Evolutionary conservation across 2,329 filamentous ascomycete genomes (phyloP), one percentile per base, ranked within the genome.

Genomic region (Fusarium globosum): DNA sequence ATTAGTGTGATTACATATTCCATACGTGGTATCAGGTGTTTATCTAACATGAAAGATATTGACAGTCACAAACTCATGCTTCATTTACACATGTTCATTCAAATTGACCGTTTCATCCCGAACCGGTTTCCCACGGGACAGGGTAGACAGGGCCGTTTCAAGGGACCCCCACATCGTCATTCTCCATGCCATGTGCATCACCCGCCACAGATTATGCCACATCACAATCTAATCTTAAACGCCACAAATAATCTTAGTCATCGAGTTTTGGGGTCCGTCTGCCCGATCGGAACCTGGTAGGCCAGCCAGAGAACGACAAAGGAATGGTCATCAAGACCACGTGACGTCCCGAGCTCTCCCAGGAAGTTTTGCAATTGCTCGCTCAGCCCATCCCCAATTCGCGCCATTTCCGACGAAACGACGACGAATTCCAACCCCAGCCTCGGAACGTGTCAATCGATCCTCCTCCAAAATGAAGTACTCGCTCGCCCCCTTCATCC

Each of bases 401-500:
- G 78, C 79, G 78, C 67, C 79, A 82, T 80, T 74, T 73, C 72
- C 71, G 69, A 73, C 71, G 65, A 53, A 67, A 74, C 72, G 74
- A 76, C 76, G 71, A 69, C 64, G 52, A 68, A 52, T 39, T 61
- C 62, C 46, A 56, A 62, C 57, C 65, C 64, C 66, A 58, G 56
- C 69, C 61, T 48, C 45, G 65, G 65, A 75, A 75, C 73, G 76
- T 73, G 48, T 77, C 77, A 79, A 79, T 79, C 76, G 59, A 73
- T 70, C 72, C 69, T 75, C 75, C 57, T 52, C 58, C 48, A 89
- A 81, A 83, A 93, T 94, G 92, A 92, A 91, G 83, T 89, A 90
- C 81, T 90, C 92, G 88, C 81, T 88, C 84, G 90, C 93, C 80
- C 93, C 90, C 79, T 95, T 91, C 82, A 90, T 98, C 82, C 82